Evolutionary conservation across 2,329 filamentous ascomycete genomes (phyloP).

Genomic region (Simplicillium sp.): DNA sequence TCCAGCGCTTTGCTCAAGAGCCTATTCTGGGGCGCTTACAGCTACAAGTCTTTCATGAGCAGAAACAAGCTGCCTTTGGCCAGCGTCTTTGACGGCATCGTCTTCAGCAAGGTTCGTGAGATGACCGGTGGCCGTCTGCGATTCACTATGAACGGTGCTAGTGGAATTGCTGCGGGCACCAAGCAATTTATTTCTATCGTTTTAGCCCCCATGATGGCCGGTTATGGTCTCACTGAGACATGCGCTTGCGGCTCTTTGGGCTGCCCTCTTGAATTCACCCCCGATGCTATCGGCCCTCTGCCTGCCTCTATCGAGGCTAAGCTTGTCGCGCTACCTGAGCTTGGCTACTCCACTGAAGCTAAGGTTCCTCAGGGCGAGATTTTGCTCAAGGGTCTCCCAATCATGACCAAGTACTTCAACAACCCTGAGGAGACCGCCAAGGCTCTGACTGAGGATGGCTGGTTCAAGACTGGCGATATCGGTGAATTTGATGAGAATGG

Average conservation of each 20-base stretch:
- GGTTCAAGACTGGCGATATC: slow-evolving; percentile 97
- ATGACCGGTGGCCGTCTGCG: slow-evolving; percentile 82
- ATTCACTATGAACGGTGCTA: slow-evolving; percentile 90
- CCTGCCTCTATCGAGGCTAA: slow-evolving; percentile 77
- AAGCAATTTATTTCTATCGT: slow-evolving; percentile 86
- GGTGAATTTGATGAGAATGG: slow-evolving; percentile 77
- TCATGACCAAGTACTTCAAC: slow-evolving; percentile 72
- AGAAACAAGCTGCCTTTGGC: slow-evolving; percentile 53
- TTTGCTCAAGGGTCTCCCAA: slow-evolving; percentile 69
- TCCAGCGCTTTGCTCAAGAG: slow-evolving; percentile 61
- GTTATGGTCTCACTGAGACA: slow-evolving; percentile 93
- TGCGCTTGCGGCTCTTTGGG: slow-evolving; percentile 73
- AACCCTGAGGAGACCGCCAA: slow-evolving; percentile 78
- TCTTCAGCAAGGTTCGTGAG: slow-evolving; percentile 88
- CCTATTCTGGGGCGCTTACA: slow-evolving; percentile 64
- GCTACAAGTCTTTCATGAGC: slow-evolving; percentile 50
- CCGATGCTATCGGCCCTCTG: slow-evolving; percentile 67
- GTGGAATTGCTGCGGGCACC: slow-evolving; percentile 79
- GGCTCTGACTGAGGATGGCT: slow-evolving; percentile 71
- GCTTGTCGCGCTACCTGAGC: slow-evolving; percentile 80
- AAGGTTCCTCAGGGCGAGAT: slow-evolving; percentile 85
- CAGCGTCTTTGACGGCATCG: slow-evolving; percentile 64
- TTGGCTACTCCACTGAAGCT: slow-evolving; percentile 71
- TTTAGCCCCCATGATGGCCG: slow-evolving; percentile 86
- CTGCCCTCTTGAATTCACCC: slow-evolving; percentile 77